phyloP scores from a whole-genome alignment of 176 grass and related monocot genomes.

The Chloris gayana region DNA sequence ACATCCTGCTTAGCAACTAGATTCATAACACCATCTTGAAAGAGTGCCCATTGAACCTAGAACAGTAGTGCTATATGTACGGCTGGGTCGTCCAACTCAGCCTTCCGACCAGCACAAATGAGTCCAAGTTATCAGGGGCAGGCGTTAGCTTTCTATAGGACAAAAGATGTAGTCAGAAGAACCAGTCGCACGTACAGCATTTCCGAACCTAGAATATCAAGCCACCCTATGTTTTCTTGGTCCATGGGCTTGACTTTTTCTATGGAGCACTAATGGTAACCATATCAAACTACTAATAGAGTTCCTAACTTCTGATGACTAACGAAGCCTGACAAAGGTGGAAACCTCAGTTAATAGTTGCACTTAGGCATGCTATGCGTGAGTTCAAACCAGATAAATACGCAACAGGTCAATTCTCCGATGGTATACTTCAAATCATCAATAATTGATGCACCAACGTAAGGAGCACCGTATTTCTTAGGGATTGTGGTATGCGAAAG shows the following conservation, averaged over 20 bases:
- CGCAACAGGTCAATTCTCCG: not conserved
- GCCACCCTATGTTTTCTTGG: not conserved
- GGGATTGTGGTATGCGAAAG: not conserved
- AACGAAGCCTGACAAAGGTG: not conserved
- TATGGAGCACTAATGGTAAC: not conserved
- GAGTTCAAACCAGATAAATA: constrained; percentile 15
- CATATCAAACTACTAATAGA: constrained; percentile 2
- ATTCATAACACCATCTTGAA: too few species aligned
- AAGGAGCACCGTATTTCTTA: not conserved
- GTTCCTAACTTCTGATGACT: not conserved
- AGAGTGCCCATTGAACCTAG: constrained; percentile 4
- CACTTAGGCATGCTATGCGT: not conserved
- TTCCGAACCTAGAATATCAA: constrained; percentile 9
- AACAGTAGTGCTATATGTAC: too few species aligned
- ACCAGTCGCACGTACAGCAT: too few species aligned
- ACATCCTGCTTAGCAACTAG: not conserved
- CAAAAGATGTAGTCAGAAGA: too few species aligned
- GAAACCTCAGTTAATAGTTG: not conserved
- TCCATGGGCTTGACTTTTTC: not conserved
- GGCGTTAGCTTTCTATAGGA: too few species aligned
- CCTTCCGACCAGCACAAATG: too few species aligned
- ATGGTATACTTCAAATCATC: not conserved
- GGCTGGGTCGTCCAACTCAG: too few species aligned
- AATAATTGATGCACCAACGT: not conserved
- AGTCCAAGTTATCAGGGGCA: too few species aligned